Evolutionary conservation across 441 rosid species (phyloP), one percentile per base, ranked within the genome.

Genomic region (Aleurites moluccanus): DNA sequence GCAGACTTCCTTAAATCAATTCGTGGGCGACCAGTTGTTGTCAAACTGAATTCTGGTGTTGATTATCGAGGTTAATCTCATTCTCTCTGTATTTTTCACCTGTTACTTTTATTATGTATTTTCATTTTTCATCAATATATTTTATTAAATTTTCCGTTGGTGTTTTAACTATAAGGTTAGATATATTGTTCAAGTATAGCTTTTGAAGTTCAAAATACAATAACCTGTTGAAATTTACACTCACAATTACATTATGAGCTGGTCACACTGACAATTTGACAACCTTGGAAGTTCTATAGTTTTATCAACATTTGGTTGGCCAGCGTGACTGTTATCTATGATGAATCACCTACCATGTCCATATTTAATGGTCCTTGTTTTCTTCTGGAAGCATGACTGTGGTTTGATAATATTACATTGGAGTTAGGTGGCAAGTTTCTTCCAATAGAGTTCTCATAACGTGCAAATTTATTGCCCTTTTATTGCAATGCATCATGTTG

Each of bases 1-100:
- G 91, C 95, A 2, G 99, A 95, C 84, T 95, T 95, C 81, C 93
- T 95, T 80, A 95, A 95, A 74, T 95, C 99, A 0, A 92, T 93
- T 33, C 97, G 97, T 2, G 99, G 99, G 30, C 85, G 93, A 40
- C 97, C 96, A 0, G 98, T 95, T 68, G 99, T 95, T 6, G 97
- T 95, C 6, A 95, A 95, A 70, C 86, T 95, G 33, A 93, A 95
- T 78, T 95, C 98, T 72, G 99, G 99, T 59, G 98, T 93, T 27
- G 99, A 95, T 82, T 95, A 95, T 74, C 79, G 98, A 87, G 99
- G 98, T 90, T 0, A 13, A 77, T 76, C 61, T 45, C 69, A 21
- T 21, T 2, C 8, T 49, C 27, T 47, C 57, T 62, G 13, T 5
- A 66, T 15, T 49, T 42, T 47, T 75, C 20, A 7, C 9, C 20